Evolutionary conservation across 148 eudicot genomes (phyloP).

Genomic region (Vaccinium myrtillus): DNA sequence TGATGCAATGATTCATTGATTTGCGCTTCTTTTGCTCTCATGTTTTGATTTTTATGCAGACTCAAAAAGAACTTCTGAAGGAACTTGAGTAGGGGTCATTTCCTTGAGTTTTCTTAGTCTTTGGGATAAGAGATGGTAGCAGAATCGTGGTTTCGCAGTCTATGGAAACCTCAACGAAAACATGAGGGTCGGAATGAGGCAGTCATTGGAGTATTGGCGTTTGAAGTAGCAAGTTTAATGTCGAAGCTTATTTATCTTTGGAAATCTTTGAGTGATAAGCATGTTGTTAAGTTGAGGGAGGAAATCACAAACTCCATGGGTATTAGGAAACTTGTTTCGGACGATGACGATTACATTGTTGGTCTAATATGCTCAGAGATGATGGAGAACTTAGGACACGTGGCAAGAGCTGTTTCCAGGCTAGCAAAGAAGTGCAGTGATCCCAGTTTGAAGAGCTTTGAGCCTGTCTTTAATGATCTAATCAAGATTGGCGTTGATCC

Average conservation of each 20-base stretch:
- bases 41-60: constrained; percentile 14
- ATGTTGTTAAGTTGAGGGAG: constrained; percentile 44
- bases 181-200: constrained; percentile 22
- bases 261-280: constrained; percentile 54
- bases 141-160: constrained; percentile 60
- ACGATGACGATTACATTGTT: constrained; percentile 47
- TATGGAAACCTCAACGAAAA: constrained; percentile 50
- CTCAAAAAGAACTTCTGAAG: constrained; percentile 2
- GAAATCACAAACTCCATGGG: constrained; percentile 52
- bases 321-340: constrained; percentile 54
- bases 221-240: constrained; percentile 66
- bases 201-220: constrained; percentile 52
- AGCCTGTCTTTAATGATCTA: constrained; percentile 41
- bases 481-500: constrained; percentile 38
- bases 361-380: constrained; percentile 48
- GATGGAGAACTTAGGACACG: constrained; percentile 39
- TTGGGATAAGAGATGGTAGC: constrained; percentile 40
- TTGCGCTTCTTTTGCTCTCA: not conserved
- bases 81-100: constrained; percentile 14
- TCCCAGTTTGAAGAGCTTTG: constrained; percentile 49
- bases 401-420: constrained; percentile 49
- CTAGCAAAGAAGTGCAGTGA: constrained; percentile 56
- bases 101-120: not conserved
- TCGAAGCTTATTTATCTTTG: constrained; percentile 54
- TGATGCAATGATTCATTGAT: constrained; percentile 4